Conservation (phyloP, 2,329 filamentous ascomycete species). For the Talaromyces sp. region DNA sequence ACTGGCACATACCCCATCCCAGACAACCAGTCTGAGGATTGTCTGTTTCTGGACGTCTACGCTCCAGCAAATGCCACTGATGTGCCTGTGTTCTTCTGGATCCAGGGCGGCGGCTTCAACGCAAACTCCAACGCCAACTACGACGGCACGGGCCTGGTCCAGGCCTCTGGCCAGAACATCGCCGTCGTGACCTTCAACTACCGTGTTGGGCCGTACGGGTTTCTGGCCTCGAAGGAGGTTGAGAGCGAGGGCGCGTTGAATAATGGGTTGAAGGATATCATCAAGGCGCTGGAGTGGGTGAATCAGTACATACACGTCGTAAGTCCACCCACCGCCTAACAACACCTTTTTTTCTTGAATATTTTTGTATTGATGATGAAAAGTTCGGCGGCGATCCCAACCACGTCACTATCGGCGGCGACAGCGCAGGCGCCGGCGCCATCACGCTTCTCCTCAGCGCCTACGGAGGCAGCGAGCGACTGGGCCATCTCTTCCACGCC, state of each 20-base stretch:
- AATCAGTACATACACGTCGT: constrained; percentile 27
- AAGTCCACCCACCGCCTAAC: background rate
- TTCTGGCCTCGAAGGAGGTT: constrained; percentile 40
- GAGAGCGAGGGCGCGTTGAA: constrained; percentile 24
- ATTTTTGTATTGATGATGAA: background rate
- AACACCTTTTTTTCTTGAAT: no score
- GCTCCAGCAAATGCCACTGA: constrained; percentile 27
- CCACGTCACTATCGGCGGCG: constrained; percentile 22
- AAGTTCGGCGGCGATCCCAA: constrained; percentile 24
- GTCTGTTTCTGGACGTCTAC: constrained; percentile 39
- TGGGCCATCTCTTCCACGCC: constrained; percentile 46
- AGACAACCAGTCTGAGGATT: constrained; percentile 40
- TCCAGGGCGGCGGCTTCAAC: constrained; percentile 59
- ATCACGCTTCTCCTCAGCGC: constrained; percentile 59
- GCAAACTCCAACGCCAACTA: constrained; percentile 53
- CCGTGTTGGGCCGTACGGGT: constrained; percentile 21
- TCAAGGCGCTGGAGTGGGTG: constrained; percentile 19
- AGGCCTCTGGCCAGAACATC: constrained; percentile 36
- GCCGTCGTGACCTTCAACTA: constrained; percentile 20
- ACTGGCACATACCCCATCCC: constrained; percentile 59
- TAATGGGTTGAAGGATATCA: constrained; percentile 17
- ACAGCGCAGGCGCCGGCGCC: constrained; percentile 27
- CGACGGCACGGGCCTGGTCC: constrained; percentile 57
- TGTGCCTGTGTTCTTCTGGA: constrained; percentile 60
- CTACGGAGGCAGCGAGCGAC: constrained; percentile 40